A percentile compares a stretch with the other conserved stretches of the same genome.
Conservation (phyloP, 495 filamentous ascomycete species). For the Neurospora sp. region DNA sequence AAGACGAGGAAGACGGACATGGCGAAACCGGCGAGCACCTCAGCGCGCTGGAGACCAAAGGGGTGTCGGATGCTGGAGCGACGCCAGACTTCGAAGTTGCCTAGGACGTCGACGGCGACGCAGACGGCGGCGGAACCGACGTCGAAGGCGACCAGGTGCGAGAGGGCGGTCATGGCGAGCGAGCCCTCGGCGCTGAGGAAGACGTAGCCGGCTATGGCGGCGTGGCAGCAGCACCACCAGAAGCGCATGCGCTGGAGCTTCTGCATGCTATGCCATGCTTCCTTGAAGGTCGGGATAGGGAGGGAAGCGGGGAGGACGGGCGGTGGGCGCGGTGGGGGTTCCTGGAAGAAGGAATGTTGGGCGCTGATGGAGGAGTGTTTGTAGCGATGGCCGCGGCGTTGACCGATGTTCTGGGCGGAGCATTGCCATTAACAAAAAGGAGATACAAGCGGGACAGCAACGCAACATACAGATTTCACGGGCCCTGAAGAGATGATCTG, state of each 20-base stretch:
- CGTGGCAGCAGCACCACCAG: slow-evolving; percentile 85
- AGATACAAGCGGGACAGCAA: background rate
- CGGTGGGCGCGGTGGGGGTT: slow-evolving; percentile 80
- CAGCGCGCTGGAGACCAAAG: slow-evolving; percentile 81
- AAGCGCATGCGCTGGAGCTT: slow-evolving; percentile 71
- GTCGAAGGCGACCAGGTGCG: slow-evolving; percentile 89
- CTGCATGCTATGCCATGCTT: slow-evolving; percentile 79
- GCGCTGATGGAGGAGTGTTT: slow-evolving; percentile 88
- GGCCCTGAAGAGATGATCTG: slow-evolving; percentile 66
- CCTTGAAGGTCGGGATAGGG: slow-evolving; percentile 81
- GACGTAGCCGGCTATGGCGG: slow-evolving; percentile 67
- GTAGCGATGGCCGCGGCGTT: slow-evolving; percentile 92
- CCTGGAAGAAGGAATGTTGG: slow-evolving; percentile 87
- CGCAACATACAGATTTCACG: slow-evolving; percentile 63
- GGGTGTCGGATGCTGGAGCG: slow-evolving; percentile 86
- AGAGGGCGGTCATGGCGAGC: slow-evolving; percentile 86
- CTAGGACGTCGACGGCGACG: slow-evolving; percentile 80
- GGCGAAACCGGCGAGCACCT: slow-evolving; percentile 93
- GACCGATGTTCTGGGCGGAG: slow-evolving; percentile 58
- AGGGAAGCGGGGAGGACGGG: slow-evolving; percentile 86
- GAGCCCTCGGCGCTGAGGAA: slow-evolving; percentile 77
- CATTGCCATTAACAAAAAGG: background rate
- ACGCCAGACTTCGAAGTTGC: slow-evolving; percentile 97
- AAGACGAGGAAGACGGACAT: slow-evolving; percentile 92
- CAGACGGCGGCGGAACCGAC: slow-evolving; percentile 88